Evolutionary conservation across 73 alveolate genomes (phyloP).

Genomic region (Tetrahymena thermophila): DNA sequence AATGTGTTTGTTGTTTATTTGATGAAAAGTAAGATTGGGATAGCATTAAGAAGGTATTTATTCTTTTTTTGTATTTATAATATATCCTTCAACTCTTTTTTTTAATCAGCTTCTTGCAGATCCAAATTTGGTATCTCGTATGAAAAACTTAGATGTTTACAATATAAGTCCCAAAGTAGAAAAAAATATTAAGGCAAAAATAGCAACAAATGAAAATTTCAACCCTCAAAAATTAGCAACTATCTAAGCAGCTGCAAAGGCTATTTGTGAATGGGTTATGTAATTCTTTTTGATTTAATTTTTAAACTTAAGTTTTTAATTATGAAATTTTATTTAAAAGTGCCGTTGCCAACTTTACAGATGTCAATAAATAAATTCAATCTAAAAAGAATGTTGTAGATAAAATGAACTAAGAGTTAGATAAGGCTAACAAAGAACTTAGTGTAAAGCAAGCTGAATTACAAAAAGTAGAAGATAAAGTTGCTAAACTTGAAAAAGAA

Average conservation of each 20-base stretch:
- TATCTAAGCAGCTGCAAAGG: conserved; percentile 59
- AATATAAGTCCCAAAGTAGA: conserved; percentile 30
- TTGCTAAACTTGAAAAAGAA: conserved; percentile 74
- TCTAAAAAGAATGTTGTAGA: conserved; percentile 81
- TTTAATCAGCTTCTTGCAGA: conserved; percentile 29
- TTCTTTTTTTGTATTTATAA: background rate
- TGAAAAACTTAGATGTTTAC: conserved; percentile 53
- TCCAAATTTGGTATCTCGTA: conserved; percentile 49
- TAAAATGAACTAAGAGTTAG: conserved; percentile 66
- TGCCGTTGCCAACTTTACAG: conserved; percentile 57
- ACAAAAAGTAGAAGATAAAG: conserved; percentile 70
- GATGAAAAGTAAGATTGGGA: conserved; percentile 82
- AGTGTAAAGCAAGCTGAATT: conserved; percentile 72
- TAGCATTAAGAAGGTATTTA: conserved; percentile 28
- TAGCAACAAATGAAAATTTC: conserved; percentile 53
- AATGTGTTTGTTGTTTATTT: conserved; percentile 66
- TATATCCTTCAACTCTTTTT: background rate
- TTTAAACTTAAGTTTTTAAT: background rate
- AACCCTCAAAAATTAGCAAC: conserved; percentile 54
- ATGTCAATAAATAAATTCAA: conserved; percentile 50
- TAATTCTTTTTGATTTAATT: background rate
- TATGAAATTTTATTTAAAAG: background rate
- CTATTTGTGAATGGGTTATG: conserved; percentile 65
- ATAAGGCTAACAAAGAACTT: conserved; percentile 73
- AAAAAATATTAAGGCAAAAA: conserved; percentile 49